Conservation (phyloP, 2,329 filamentous ascomycete genomes). For the Niveomyces coronatus region DNA sequence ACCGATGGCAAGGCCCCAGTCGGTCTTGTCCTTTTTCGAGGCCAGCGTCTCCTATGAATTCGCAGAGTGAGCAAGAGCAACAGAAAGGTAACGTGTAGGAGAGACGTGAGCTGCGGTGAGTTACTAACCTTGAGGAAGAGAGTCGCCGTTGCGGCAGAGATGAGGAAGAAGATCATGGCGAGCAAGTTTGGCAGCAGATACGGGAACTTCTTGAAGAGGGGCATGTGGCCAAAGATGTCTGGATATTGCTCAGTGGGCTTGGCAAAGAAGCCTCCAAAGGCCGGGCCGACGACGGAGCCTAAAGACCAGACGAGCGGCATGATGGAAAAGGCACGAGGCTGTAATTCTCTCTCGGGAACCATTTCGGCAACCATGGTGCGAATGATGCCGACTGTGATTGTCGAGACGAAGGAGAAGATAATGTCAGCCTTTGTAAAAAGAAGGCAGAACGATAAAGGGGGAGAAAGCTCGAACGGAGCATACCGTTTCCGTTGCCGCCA, state of each 20-base stretch:
- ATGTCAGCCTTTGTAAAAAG: too few species aligned
- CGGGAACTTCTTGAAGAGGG: conserved; percentile 65
- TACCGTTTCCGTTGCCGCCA: conserved; percentile 74
- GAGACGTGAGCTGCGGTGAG: too few species aligned
- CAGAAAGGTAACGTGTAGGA: too few species aligned
- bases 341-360: conserved; percentile 76
- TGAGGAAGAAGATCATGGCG: conserved; percentile 62
- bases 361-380: conserved; percentile 88
- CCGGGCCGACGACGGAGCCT: conserved; percentile 78
- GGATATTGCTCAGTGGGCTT: conserved; percentile 70
- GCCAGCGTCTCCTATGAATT: conserved; percentile 83
- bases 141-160: conserved; percentile 62
- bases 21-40: conserved; percentile 53
- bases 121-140: conserved; percentile 61
- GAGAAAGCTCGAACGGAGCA: conserved; percentile 14
- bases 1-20: conserved; percentile 69
- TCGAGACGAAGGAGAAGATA: background rate
- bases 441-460: too few species aligned
- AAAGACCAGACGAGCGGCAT: conserved; percentile 90
- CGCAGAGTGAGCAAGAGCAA: too few species aligned
- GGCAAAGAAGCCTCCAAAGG: conserved; percentile 77
- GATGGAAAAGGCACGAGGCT: conserved; percentile 80
- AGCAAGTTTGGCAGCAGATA: conserved; percentile 80
- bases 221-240: conserved; percentile 52
- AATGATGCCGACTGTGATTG: conserved; percentile 75